Evolutionary conservation across 2,329 filamentous ascomycete species (phyloP), one percentile per base, ranked within the genome.

Genomic region (Aspergillus luchuensis): DNA sequence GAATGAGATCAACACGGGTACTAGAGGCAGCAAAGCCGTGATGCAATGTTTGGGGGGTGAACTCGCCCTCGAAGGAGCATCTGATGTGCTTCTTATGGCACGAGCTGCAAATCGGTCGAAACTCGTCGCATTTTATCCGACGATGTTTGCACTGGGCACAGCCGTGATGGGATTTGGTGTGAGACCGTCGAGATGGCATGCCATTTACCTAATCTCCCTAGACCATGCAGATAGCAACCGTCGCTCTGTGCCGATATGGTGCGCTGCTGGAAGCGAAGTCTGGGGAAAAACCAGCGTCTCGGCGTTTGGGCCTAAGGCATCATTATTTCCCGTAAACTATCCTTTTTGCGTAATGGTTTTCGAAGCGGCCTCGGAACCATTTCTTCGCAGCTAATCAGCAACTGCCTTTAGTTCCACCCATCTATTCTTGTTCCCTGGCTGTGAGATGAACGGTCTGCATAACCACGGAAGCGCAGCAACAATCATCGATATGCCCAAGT

Each of bases 61-160:
- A 30, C 38, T 54, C 8, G 39, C 61, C 58, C 4, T 56, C 21
- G 28, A 61, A 65, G 0, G 25, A 13, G 21, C 61, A 65, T 2
- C 13, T 7, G 2, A 63, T 21, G 3, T 36, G 30, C 47, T 56
- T 63, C 45, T 39, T 59, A 7, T 36, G 25, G 41, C 63, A 65
- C 4, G 59, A 54, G 15, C 53, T 21, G 38, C 63, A 65, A 13
- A n/a, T 19, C 11, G 63, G 63, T 6, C 57, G 63, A 13, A 36
- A 23, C 30, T 65, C 63, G 23, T 65, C 61, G 15, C 63, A 65
- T 54, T 65, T 65, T 5, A 65, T 62, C 28, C 61, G 39, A 17
- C 63, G 63, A 10, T 56, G 57, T 38, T 65, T 65, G 50, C 63
- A 65, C 19, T 63, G 58, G 28, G 36, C 17, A 28, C 63, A 65